phyloP scores from a whole-genome alignment of 2,329 filamentous ascomycete genomes.

The Hypoxylon sp. region DNA sequence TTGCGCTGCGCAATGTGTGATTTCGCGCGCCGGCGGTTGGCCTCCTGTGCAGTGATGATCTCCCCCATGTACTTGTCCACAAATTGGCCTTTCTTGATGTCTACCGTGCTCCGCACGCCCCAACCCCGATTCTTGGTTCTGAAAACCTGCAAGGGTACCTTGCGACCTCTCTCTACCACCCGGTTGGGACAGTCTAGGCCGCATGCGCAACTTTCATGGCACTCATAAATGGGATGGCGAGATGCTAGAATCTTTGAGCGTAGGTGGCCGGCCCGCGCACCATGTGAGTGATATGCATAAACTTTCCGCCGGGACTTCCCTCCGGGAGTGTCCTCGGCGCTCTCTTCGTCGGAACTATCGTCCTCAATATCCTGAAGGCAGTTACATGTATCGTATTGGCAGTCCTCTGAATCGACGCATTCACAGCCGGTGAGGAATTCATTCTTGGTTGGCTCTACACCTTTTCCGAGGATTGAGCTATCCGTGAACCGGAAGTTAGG shows the following conservation, averaged over 20 bases:
- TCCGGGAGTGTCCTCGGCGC: conserved; percentile 58
- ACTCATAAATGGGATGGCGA: conserved; percentile 81
- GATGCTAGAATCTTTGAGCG: conserved; percentile 67
- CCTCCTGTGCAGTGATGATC: conserved; percentile 75
- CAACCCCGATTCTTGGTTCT: conserved; percentile 80
- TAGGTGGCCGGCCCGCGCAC: conserved; percentile 66
- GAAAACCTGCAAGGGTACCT: conserved; percentile 82
- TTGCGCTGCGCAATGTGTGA: conserved; percentile 73
- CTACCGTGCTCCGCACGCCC: conserved; percentile 77
- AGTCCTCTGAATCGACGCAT: conserved; percentile 73
- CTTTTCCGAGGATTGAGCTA: conserved; percentile 69
- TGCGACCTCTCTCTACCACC: conserved; percentile 81
- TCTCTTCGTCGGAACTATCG: conserved; percentile 66
- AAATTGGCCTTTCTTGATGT: conserved; percentile 80
- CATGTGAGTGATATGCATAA: conserved; percentile 76
- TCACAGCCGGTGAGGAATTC: conserved; percentile 79
- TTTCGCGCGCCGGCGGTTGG: conserved; percentile 72
- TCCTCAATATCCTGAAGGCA: conserved; percentile 72
- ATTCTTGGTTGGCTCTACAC: conserved; percentile 71
- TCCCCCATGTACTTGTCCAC: conserved; percentile 85
- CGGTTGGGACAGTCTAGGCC: conserved; percentile 76
- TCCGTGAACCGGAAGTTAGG: conserved; percentile 78
- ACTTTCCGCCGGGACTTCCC: conserved; percentile 53
- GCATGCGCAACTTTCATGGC: conserved; percentile 80
- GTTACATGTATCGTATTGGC: conserved; percentile 76